Base-by-base conservation (phyloP, 2,329 filamentous ascomycete species). In the Neophaeococcomyces mojaviensis region DNA sequence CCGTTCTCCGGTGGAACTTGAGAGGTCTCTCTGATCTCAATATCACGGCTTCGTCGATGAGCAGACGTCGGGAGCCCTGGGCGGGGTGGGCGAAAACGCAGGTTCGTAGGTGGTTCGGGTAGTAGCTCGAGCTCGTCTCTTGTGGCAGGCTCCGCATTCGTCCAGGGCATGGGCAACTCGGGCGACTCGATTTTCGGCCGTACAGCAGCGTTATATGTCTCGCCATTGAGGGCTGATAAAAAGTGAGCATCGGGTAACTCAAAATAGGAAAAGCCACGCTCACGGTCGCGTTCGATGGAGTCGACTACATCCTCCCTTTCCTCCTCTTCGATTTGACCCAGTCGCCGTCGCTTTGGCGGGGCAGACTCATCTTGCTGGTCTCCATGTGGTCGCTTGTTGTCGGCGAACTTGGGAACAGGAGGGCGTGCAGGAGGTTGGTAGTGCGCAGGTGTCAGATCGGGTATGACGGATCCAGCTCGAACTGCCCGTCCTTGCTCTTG, bases 381-480 rank as follows among this genome's bases (percentile, higher is more conserved):
- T 18, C 48, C 37, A 28, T 9, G 33, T 7, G 24, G 31, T 10
- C 44, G 20, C 24, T 44, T 35, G 4, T 49, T 26, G 12, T 50
- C 48, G n/a, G 31, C 40, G 35, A 55, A 57, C 18, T 40, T 52
- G 8, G 55, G 53, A 8, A 55, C 51, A 5, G 55, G 51, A n/a
- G 51, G 53, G 16, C 46, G 52, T 10, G 49, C 41, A 13, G 46
- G 41, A 22, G 43, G 38, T 26, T 54, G 49, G 46, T 51, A 58
- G 26, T 49, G 44, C 13, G 49, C 44, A 28, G 49, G 31, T 22
- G 42, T 47, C 44, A 58, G 34, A 24, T 55, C 55, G 15, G 55
- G 48, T 8, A 54, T 49, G 33, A 55, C 54, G 3, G 55, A 58
- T 8, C 50, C 55, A 43, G 51, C 48, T 15, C 54, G 51, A 19